Evolutionary conservation across 208 protist species (phyloP).

Genomic region (Willaertia magna): DNA sequence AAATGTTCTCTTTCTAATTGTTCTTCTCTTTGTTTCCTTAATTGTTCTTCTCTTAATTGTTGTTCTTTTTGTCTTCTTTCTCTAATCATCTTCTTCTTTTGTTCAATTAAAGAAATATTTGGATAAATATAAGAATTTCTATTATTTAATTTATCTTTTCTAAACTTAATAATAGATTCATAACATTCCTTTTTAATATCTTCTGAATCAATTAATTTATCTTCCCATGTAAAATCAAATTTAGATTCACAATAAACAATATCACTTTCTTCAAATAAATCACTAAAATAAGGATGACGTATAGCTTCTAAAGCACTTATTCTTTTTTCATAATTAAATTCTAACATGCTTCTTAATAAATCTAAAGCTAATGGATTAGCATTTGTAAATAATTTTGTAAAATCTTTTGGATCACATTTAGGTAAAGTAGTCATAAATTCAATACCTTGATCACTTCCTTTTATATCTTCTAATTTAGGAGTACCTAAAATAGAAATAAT

Average conservation of each 20-base stretch:
- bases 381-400: constrained; percentile 67
- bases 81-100: neutral
- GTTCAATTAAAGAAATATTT: neutral
- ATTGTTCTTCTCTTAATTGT: neutral
- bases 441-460: constrained; percentile 17
- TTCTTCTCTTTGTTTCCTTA: neutral
- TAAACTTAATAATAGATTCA: neutral
- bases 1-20: neutral
- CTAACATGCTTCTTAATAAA: constrained; percentile 27
- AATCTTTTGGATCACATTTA: constrained; percentile 24
- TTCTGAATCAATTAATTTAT: neutral
- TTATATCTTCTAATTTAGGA: constrained; percentile 70
- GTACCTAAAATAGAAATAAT: constrained; percentile 88
- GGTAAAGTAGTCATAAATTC: constrained; percentile 7
- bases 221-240: constrained; percentile 2
- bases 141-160: neutral
- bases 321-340: constrained; percentile 25
- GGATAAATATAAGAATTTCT: neutral
- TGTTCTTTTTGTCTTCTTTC: neutral
- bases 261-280: neutral
- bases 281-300: constrained; percentile 24
- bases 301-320: constrained; percentile 24
- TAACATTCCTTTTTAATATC: neutral
- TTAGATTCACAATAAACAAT: neutral
- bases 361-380: constrained; percentile 55